Evolutionary conservation across 2,329 filamentous ascomycete genomes (phyloP).

Genomic region (Colletotrichum scovillei): DNA sequence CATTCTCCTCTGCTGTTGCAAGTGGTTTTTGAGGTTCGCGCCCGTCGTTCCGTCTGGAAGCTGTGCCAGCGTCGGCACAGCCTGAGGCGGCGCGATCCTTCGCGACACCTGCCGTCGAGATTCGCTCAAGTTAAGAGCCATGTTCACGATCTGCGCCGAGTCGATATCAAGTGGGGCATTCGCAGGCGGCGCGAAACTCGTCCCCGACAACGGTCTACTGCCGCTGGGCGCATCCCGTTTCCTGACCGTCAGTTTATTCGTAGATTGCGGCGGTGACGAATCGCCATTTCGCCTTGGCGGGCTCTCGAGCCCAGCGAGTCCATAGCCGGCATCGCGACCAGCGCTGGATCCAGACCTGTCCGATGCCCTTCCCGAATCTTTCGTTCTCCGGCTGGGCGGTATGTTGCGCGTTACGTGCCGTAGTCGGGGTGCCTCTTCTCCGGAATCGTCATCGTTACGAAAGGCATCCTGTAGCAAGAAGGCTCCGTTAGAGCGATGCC

Average conservation of each 20-base stretch:
- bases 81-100: constrained; percentile 64
- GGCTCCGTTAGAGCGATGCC: constrained; percentile 58
- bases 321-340: constrained; percentile 23
- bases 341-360: constrained; percentile 25
- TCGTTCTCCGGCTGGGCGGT: constrained; percentile 21
- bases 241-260: constrained; percentile 24
- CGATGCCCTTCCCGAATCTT: constrained; percentile 19
- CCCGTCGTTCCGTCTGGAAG: constrained; percentile 64
- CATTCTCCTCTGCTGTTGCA: constrained; percentile 76
- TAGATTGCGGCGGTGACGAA: constrained; percentile 18
- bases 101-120: constrained; percentile 74
- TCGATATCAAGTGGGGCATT: constrained; percentile 71
- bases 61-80: constrained; percentile 62
- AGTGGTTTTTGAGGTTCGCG: constrained; percentile 74
- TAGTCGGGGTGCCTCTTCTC: constrained; percentile 45
- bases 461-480: constrained; percentile 63
- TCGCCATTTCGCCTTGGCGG: constrained; percentile 14
- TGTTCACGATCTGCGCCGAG: constrained; percentile 89
- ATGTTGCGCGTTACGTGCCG: constrained; percentile 40
- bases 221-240: constrained; percentile 37
- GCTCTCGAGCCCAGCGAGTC: constrained; percentile 6
- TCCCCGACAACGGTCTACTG: constrained; percentile 36
- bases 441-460: constrained; percentile 42
- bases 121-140: constrained; percentile 90
- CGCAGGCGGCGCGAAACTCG: constrained; percentile 36